Evolutionary conservation across 306 rosid species (phyloP).

Genomic region (Pachyrhizus erosus): DNA sequence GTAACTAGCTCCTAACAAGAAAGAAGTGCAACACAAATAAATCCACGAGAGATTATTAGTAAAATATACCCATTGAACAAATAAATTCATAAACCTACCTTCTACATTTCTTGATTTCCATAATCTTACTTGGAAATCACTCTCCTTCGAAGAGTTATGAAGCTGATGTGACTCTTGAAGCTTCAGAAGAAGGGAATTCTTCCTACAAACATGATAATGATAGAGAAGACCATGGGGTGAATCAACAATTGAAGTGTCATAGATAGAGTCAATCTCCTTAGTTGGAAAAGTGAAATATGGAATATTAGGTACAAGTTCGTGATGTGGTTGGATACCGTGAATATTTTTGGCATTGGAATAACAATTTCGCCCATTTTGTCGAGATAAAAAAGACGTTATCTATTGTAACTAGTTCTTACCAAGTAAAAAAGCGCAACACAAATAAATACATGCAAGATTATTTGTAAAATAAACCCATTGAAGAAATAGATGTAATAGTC

Average conservation of each 20-base stretch:
- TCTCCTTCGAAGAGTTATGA: conserved; percentile 11
- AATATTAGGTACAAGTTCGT: neutral
- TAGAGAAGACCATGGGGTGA: neutral
- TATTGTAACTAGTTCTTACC: too few relatives aligned
- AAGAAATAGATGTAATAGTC: neutral
- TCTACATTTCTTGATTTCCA: neutral
- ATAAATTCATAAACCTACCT: neutral
- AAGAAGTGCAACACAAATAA: neutral
- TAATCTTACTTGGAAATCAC: neutral
- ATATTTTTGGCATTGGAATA: too few relatives aligned
- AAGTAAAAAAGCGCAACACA: too few relatives aligned
- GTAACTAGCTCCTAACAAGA: neutral
- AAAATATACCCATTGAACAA: neutral
- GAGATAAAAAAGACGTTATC: too few relatives aligned
- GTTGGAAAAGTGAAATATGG: neutral
- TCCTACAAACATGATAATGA: neutral
- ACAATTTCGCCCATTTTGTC: too few relatives aligned
- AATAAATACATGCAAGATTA: neutral
- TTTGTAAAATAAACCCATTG: neutral
- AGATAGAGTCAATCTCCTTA: neutral
- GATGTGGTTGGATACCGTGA: neutral
- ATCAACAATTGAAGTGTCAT: neutral
- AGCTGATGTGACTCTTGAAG: neutral
- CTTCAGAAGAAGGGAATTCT: neutral
- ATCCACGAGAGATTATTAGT: neutral